Percentiles rank a stretch among this genome's conserved stretches.
These are phyloP conservation scores for Leishmania major DNA, from an alignment of 208 protist species.

Conservation along the genomic window DNA sequence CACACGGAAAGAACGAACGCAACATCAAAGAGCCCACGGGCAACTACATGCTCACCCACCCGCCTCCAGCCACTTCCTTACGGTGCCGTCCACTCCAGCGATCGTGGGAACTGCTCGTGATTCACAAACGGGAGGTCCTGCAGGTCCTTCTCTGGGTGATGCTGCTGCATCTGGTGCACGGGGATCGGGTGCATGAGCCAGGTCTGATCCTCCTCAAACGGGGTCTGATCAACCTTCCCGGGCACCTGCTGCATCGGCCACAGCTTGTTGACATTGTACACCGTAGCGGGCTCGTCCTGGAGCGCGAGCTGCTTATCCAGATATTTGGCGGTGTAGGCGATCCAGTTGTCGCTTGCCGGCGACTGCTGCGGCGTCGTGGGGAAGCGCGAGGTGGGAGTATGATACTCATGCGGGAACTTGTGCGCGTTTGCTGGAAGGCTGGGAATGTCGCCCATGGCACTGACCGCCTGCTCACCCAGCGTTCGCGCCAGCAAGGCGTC, in stretches of 20 bases:
- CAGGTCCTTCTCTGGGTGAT: constrained; percentile 85
- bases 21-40: background rate
- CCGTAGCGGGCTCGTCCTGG: constrained; percentile 52
- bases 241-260: constrained; percentile 91
- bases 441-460: constrained; percentile 44
- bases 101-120: constrained; percentile 90
- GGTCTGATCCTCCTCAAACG: constrained; percentile 91
- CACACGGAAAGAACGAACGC: background rate
- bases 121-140: constrained; percentile 90
- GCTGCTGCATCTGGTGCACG: constrained; percentile 83
- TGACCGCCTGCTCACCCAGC: constrained; percentile 50
- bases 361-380: constrained; percentile 63
- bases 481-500: constrained; percentile 68
- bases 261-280: constrained; percentile 86
- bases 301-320: constrained; percentile 80
- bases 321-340: constrained; percentile 84
- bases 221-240: constrained; percentile 86
- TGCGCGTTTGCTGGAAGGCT: constrained; percentile 64
- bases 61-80: constrained; percentile 15
- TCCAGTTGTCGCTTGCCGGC: constrained; percentile 61
- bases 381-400: constrained; percentile 79
- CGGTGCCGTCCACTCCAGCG: constrained; percentile 86
- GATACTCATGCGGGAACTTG: constrained; percentile 86
- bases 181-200: constrained; percentile 88
- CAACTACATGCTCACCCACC: background rate